Conservation (phyloP, 345 rosid genomes). For the Sisymbrium irio region DNA sequence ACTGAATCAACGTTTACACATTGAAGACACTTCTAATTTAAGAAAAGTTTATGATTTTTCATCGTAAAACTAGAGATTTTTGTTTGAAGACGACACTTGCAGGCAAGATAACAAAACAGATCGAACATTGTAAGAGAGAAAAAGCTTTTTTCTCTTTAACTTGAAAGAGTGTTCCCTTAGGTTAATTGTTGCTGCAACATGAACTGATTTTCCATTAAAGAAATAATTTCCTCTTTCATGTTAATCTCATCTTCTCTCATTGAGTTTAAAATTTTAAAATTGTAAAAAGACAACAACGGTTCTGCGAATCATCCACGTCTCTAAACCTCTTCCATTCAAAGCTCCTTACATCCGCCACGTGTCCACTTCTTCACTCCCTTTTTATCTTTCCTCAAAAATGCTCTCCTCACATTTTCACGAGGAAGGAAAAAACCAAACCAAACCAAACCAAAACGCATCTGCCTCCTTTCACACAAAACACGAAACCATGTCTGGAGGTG, state of each 20-base stretch:
- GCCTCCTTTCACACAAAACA: background rate
- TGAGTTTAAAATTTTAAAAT: background rate
- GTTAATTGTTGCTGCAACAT: no score
- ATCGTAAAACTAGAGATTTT: no score
- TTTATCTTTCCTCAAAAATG: conserved; percentile 4
- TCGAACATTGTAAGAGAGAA: no score
- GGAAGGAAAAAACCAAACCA: background rate
- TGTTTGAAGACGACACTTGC: no score
- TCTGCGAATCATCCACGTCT: conserved; percentile 24
- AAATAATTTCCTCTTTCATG: background rate
- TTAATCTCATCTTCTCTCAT: background rate
- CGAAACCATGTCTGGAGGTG: conserved; percentile 71
- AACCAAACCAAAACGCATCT: background rate
- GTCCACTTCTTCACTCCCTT: conserved; percentile 12
- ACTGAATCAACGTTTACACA: no score
- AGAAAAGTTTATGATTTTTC: no score
- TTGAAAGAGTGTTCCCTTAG: no score
- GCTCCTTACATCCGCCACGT: conserved; percentile 21
- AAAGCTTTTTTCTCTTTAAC: no score
- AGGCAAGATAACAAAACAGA: no score
- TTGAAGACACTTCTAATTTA: no score
- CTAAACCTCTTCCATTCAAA: conserved; percentile 21
- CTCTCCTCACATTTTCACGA: no score
- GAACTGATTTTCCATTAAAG: no score
- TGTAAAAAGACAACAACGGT: conserved; percentile 10